Percentiles rank a stretch among this genome's conserved stretches.
These are phyloP conservation scores for Auriscalpium orientale DNA, from an alignment of 768 basidiomycete species.

Conservation along the genomic window DNA sequence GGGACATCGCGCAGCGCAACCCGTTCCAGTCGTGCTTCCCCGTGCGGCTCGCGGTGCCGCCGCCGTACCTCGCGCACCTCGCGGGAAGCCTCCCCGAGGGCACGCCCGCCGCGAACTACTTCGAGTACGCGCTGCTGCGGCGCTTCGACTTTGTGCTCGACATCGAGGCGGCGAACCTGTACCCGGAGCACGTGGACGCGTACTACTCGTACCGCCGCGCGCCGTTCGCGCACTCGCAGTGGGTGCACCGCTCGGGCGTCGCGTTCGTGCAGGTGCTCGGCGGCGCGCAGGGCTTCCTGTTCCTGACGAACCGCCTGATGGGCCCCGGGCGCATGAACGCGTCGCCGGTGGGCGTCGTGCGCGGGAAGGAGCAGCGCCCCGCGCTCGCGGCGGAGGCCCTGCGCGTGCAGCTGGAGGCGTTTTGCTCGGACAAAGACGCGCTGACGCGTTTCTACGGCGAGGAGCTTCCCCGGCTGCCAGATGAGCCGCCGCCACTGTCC, in stretches of 20 bases:
- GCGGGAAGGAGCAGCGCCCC: constrained; percentile 16
- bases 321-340: constrained; percentile 58
- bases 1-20: constrained; percentile 76
- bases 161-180: constrained; percentile 69
- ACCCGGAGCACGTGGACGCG: constrained; percentile 77
- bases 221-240: constrained; percentile 78
- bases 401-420: constrained; percentile 25
- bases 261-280: constrained; percentile 88
- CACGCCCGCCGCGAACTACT: constrained; percentile 60
- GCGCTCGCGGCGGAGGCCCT: constrained; percentile 26
- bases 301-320: constrained; percentile 84
- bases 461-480: constrained; percentile 11
- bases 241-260: constrained; percentile 83
- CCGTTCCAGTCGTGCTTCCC: constrained; percentile 90
- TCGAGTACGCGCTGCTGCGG: constrained; percentile 71
- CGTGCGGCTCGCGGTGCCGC: constrained; percentile 66
- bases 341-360: constrained; percentile 2
- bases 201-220: constrained; percentile 84
- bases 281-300: constrained; percentile 73
- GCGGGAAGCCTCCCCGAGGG: constrained; percentile 63
- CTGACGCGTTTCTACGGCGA: constrained; percentile 24
- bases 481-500: constrained; percentile 14
- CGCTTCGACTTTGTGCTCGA: constrained; percentile 80
- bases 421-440: constrained; percentile 30
- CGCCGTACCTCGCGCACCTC: constrained; percentile 63